Evolutionary conservation across 1,139 yeast genomes (phyloP), one percentile per base, ranked within the genome.

Genomic region (Yamadazyma kanchanaburiensis): DNA sequence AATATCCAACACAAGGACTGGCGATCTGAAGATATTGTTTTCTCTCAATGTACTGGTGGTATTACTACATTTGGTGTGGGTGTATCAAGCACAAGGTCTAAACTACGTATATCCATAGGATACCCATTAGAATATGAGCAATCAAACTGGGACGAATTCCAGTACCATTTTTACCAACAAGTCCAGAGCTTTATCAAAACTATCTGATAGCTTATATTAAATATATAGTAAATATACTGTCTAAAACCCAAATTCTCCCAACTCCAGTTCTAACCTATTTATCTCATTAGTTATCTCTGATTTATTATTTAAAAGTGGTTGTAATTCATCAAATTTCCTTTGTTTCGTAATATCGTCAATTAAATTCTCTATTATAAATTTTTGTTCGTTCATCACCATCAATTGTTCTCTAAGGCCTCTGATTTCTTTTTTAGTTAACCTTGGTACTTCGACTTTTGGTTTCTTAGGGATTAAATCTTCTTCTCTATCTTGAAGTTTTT

Each of bases 301-400:
- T 31, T 78, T 50, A 42, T 83, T 86, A 22, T 58, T 68, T 24
- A 74, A 71, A 31, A 89, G 58, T 0, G 86, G 71, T 13, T 61
- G 64, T 27, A 87, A 57, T 49, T 87, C 96, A 39, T 88, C 96
- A 49, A 86, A 87, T 40, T 77, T 74, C 25, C 96, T 63, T 33
- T 74, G 76, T 40, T 67, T 69, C 35, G 81, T 85, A 25, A 81
- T 75, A 12, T 71, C 76, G 4, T 67, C 63, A 13, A 84, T 71
- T 70, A 81, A 72, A 15, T 73, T 70, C 34, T 77, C 75, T 3
- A 89, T 79, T 39, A 89, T 56, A 45, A 75, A 87, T 47, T 70
- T 69, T 48, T 89, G 97, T 49, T 89, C 96, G 41, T 82, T 82
- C 56, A 87, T 62, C 10, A 89, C 96, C 81, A 88, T 83, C 34